A percentile compares a stretch with the other conserved stretches of the same genome.
Conservation (phyloP, 2,329 filamentous ascomycete species). For the Exophiala sp. region DNA sequence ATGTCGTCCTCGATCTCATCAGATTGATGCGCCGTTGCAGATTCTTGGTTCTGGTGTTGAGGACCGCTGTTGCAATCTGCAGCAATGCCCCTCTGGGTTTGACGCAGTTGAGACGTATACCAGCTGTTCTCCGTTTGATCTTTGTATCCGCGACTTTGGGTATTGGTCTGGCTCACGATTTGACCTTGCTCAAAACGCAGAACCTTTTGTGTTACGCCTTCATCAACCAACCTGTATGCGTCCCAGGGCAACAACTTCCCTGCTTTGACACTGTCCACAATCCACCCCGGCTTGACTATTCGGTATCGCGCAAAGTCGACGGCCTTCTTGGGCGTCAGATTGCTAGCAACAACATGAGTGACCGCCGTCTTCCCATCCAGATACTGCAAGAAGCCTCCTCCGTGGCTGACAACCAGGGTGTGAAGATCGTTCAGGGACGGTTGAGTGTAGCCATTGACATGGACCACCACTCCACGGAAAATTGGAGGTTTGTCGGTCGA, state of each 20-base stretch:
- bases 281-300: slow-evolving; percentile 91
- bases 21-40: background rate
- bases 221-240: slow-evolving; percentile 74
- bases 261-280: slow-evolving; percentile 79
- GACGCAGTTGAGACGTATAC: slow-evolving; percentile 64
- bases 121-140: slow-evolving; percentile 78
- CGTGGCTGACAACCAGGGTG: slow-evolving; percentile 79
- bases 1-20: background rate
- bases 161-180: slow-evolving; percentile 61
- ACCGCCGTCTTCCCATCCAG: slow-evolving; percentile 89
- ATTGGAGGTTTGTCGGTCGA: slow-evolving; percentile 69
- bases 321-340: slow-evolving; percentile 83
- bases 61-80: background rate
- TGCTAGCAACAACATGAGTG: slow-evolving; percentile 91
- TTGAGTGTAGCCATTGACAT: slow-evolving; percentile 94
- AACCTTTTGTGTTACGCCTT: slow-evolving; percentile 74
- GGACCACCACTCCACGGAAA: slow-evolving; percentile 83
- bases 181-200: slow-evolving; percentile 59
- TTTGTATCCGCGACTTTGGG: slow-evolving; percentile 59
- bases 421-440: slow-evolving; percentile 86
- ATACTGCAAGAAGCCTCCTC: slow-evolving; percentile 92
- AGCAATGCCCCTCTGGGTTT: background rate
- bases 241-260: slow-evolving; percentile 81
- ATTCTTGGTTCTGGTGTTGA: background rate
- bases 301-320: slow-evolving; percentile 82